A percentile compares a stretch with the other conserved stretches of the same genome.
These are phyloP conservation scores for Selaginella tamariscina DNA, from an alignment of 75 land plant species.

Conservation along the genomic window DNA sequence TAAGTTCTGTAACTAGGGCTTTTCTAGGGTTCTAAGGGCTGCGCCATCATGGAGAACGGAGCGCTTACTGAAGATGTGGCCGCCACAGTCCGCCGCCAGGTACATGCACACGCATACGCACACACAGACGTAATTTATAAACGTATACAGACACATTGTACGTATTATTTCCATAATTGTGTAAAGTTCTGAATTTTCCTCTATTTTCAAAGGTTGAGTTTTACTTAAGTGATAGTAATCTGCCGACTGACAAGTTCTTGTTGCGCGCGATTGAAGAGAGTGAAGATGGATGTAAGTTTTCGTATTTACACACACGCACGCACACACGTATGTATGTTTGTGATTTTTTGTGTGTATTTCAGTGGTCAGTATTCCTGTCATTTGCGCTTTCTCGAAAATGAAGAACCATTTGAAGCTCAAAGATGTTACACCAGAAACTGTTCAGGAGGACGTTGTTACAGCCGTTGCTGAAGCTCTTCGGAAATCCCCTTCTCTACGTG, in stretches of 20 bases:
- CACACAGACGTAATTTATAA: neutral
- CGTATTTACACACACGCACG: too few relatives aligned
- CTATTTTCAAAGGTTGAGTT: conserved; percentile 66
- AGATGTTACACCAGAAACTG: conserved; percentile 45
- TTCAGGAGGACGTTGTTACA: conserved; percentile 41
- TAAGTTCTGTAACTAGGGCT: too few relatives aligned
- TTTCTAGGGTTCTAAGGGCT: neutral
- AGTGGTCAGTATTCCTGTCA: conserved; percentile 80
- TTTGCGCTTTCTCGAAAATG: conserved; percentile 79
- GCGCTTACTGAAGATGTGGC: conserved; percentile 45
- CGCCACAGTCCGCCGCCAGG: conserved; percentile 80
- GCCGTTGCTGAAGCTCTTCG: conserved; percentile 74
- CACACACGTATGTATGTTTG: too few relatives aligned
- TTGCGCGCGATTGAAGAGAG: conserved; percentile 43
- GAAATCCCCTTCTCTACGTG: conserved; percentile 35
- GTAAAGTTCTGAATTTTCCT: neutral
- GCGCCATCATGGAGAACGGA: neutral
- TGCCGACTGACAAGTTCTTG: conserved; percentile 72
- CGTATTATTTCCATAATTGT: neutral
- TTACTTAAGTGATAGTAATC: conserved; percentile 94
- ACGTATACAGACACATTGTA: neutral
- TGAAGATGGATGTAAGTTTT: conserved; percentile 80
- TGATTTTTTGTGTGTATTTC: too few relatives aligned
- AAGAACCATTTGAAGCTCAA: conserved; percentile 51
- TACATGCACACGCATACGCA: conserved; percentile 14